Percentiles rank a stretch among this genome's conserved stretches.
Conservation (phyloP, 2,329 filamentous ascomycete genomes). For the Fusarium sp. region DNA sequence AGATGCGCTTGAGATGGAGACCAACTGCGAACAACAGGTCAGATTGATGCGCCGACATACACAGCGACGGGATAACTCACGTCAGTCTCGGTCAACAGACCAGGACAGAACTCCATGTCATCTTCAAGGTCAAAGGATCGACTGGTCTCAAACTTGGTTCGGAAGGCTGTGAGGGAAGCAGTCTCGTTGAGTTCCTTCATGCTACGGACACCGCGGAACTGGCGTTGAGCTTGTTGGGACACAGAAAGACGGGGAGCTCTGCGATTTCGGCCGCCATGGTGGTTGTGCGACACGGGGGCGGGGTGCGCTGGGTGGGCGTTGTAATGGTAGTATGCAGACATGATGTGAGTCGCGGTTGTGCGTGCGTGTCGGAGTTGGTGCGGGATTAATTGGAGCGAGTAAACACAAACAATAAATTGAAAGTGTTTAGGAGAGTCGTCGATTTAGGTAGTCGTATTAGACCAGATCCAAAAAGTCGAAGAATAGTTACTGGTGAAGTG, state of each 20-base stretch:
- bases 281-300: constrained; percentile 74
- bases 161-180: constrained; percentile 80
- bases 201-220: constrained; percentile 84
- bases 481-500: constrained; percentile 6
- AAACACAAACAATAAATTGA: constrained; percentile 29
- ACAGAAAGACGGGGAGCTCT: constrained; percentile 83
- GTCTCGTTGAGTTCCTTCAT: constrained; percentile 88
- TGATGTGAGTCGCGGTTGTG: constrained; percentile 49
- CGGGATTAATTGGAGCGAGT: constrained; percentile 42
- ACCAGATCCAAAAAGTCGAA: constrained; percentile 22
- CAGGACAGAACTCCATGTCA: constrained; percentile 94
- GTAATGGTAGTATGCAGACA: constrained; percentile 74
- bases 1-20: constrained; percentile 91
- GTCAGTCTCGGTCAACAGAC: constrained; percentile 91
- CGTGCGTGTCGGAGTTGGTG: constrained; percentile 33
- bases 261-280: constrained; percentile 86
- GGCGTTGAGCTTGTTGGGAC: constrained; percentile 84
- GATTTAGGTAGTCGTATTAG: constrained; percentile 8
- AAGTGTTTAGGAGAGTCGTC: constrained; percentile 19
- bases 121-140: constrained; percentile 96
- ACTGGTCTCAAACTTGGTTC: constrained; percentile 87
- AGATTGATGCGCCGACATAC: constrained; percentile 36
- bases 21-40: constrained; percentile 69
- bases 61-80: constrained; percentile 64
- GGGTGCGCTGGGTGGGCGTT: constrained; percentile 67